These are phyloP conservation scores for Neurospora intermedia DNA, from an alignment of 495 filamentous ascomycete genomes.

Conservation along the genomic window DNA sequence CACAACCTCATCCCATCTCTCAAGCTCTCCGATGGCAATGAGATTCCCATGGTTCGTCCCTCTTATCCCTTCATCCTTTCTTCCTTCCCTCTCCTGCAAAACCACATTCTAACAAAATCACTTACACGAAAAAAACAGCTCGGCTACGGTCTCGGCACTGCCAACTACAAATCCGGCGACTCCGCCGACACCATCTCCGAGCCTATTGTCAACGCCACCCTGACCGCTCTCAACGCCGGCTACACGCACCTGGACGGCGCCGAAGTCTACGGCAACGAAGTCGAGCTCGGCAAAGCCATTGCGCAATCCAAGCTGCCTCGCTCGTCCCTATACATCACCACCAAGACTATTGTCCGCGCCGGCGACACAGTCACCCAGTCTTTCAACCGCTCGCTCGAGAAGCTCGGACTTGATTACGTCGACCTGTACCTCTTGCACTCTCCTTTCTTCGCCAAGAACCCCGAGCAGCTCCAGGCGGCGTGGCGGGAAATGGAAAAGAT, in stretches of 20 bases:
- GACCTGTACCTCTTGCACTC: conserved; percentile 78
- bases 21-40: conserved; percentile 62
- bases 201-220: conserved; percentile 46
- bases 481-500: conserved; percentile 75
- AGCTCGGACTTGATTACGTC: conserved; percentile 68
- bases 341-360: conserved; percentile 52
- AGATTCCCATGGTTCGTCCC: conserved; percentile 56
- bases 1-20: conserved; percentile 28
- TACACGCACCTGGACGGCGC: conserved; percentile 74
- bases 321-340: conserved; percentile 63
- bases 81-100: neutral
- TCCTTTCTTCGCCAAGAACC: conserved; percentile 56
- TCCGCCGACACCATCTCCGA: conserved; percentile 30
- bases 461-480: conserved; percentile 52
- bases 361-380: conserved; percentile 48
- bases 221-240: conserved; percentile 58
- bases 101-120: neutral
- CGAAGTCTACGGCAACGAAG: conserved; percentile 73
- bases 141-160: conserved; percentile 56
- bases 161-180: conserved; percentile 28
- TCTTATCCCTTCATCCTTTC: conserved; percentile 22
- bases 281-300: conserved; percentile 65
- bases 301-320: conserved; percentile 54
- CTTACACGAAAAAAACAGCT: conserved; percentile 34
- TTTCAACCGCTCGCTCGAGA: conserved; percentile 62